phyloP scores from a whole-genome alignment of 352 stramenopile genomes.

The Pythium insidiosum region DNA sequence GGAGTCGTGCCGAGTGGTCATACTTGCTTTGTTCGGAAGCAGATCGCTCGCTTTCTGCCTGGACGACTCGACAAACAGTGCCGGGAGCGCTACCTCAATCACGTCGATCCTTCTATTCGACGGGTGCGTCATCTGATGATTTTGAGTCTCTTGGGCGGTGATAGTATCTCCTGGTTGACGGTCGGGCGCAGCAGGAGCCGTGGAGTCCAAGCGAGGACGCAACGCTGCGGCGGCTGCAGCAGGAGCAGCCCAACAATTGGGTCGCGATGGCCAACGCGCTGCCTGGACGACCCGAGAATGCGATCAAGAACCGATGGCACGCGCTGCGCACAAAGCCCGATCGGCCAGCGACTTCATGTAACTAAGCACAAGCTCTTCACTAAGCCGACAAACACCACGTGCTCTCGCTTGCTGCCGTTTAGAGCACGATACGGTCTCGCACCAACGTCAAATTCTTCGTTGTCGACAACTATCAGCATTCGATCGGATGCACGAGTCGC shows the following conservation, averaged over 20 bases:
- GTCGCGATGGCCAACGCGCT: constrained; percentile 30
- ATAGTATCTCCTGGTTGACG: no score
- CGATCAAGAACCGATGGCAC: constrained; percentile 69
- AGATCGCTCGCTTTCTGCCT: constrained; percentile 53
- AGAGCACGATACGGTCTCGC: no score
- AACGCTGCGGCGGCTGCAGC: constrained; percentile 16
- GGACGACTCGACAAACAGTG: constrained; percentile 62
- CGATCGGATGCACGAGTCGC: constrained; percentile 22
- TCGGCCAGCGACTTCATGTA: no score
- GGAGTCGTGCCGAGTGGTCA: background rate
- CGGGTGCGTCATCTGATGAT: constrained; percentile 17
- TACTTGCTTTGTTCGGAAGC: background rate
- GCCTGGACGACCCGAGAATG: constrained; percentile 42
- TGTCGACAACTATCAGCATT: no score
- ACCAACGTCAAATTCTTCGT: no score
- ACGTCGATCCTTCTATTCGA: constrained; percentile 35
- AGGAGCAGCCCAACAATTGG: constrained; percentile 32
- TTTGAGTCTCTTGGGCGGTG: background rate
- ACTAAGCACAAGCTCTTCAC: no score
- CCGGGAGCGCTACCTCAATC: constrained; percentile 61
- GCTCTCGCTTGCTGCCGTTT: no score
- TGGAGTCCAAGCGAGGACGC: constrained; percentile 48
- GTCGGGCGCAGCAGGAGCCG: no score
- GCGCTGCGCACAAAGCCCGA: constrained; percentile 3
- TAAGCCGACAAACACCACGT: no score